Conservation (phyloP, 257 asterid species). For the Solanum chilense region DNA sequence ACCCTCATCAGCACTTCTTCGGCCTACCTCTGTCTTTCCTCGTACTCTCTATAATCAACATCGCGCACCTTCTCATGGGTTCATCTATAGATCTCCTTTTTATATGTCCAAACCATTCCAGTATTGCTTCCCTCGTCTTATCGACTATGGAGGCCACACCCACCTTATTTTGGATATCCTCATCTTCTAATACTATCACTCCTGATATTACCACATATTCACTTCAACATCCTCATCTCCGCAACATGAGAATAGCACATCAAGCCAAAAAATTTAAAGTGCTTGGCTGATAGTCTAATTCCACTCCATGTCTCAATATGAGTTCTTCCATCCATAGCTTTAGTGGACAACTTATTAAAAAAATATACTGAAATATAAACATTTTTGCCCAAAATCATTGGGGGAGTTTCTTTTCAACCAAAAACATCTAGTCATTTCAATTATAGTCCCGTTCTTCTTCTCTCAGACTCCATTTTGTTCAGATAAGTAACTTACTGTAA, state of each 20-base stretch:
- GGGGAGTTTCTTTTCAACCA: background rate
- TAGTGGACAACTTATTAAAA: background rate
- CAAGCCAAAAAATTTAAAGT: background rate
- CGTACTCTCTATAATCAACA: background rate
- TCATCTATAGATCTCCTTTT: background rate
- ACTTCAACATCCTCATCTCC: background rate
- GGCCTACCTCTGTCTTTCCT: background rate
- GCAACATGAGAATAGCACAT: background rate
- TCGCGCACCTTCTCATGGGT: background rate
- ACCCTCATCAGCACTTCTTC: background rate
- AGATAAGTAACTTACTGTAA: background rate
- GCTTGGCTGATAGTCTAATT: background rate
- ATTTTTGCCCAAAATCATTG: background rate
- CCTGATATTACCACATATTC: background rate
- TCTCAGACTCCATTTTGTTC: background rate
- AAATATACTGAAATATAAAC: background rate
- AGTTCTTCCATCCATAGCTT: background rate
- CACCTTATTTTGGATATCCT: background rate
- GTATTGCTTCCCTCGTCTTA: background rate
- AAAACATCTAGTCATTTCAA: background rate
- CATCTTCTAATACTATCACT: background rate
- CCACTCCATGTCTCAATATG: background rate
- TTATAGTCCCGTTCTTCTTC: background rate
- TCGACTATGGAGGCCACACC: background rate
- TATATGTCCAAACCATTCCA: background rate